Evolutionary conservation across 2,329 filamentous ascomycete genomes (phyloP).

Genomic region (Dothistroma pini): DNA sequence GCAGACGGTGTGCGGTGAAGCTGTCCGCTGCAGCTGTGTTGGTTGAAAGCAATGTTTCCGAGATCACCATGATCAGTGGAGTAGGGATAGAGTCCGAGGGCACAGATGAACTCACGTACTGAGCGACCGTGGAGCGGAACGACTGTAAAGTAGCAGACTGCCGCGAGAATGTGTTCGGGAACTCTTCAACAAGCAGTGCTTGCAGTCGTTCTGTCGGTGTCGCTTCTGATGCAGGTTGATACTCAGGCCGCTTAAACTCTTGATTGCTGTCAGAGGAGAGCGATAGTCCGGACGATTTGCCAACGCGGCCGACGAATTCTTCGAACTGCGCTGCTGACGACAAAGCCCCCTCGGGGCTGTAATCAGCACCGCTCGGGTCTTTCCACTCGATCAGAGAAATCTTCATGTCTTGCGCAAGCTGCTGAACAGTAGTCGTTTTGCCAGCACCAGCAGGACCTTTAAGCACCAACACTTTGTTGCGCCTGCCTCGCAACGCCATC

Average conservation of each 20-base stretch:
- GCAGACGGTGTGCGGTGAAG: constrained; percentile 84
- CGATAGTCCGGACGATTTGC: constrained; percentile 72
- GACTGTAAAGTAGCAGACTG: constrained; percentile 44
- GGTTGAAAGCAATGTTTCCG: constrained; percentile 82
- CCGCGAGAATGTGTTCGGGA: constrained; percentile 48
- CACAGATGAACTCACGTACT: constrained; percentile 61
- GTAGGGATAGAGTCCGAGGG: constrained; percentile 15
- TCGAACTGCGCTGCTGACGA: constrained; percentile 81
- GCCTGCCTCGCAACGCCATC: constrained; percentile 61
- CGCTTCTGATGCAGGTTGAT: not conserved
- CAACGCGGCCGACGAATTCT: constrained; percentile 80
- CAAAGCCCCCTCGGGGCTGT: constrained; percentile 58
- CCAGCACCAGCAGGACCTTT: constrained; percentile 89
- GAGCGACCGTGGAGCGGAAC: constrained; percentile 69
- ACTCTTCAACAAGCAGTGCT: constrained; percentile 49
- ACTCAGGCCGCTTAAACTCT: not conserved
- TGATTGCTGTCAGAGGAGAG: constrained; percentile 25
- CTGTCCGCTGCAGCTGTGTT: constrained; percentile 82
- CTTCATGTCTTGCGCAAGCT: constrained; percentile 73
- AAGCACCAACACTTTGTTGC: constrained; percentile 52
- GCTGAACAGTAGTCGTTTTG: constrained; percentile 81
- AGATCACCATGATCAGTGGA: constrained; percentile 85
- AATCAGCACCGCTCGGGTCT: constrained; percentile 67
- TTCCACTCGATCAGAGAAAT: constrained; percentile 85
- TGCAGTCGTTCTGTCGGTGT: constrained; percentile 29